Base-by-base conservation (phyloP, 2,329 filamentous ascomycete species). In the Fusarium nelsonii region DNA sequence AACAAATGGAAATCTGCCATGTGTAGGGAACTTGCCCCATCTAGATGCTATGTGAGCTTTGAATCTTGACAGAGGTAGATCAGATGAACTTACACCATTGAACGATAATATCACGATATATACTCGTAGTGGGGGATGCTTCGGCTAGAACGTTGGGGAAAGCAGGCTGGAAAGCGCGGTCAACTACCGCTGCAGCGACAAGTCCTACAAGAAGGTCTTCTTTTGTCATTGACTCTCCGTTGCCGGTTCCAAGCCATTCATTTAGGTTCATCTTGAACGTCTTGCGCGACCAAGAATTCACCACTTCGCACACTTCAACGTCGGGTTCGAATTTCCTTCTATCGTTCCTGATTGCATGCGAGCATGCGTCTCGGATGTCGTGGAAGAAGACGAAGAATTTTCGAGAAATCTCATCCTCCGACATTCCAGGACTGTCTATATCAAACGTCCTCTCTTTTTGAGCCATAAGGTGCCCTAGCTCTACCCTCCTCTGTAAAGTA, bases 11-110 rank as follows among this genome's bases (percentile, higher is more conserved):
- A 23, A 18, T 55, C 52, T 14, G 41, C 52, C 4, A 28, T 23
- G 1, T 16, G 36, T 3, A 63, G 36, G 4, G 10, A 32, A 3
- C 20, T 14, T 4, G 12, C 6, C 9, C 59, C 59, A 9, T 43
- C 59, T 60, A 6, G 10, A 3, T 7, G 8, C 7, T 14, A 6
- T 23, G 15, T 32, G 1, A 7, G 9, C 23, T 6, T 23, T 58
- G 1, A 40, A n/a, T 15, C 3, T 8, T 15, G 1, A 15, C 4
- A 28, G 1, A 2, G 2, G 7, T 16, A 11, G 6, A 14, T 4
- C 3, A 8, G 10, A 12, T 4, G 1, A 10, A n/a, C 55, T 23
- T 15, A 40, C 60, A 14, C 6, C 32, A 28, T 2, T 12, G 3
- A 9, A 49, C 7, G n/a, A 63, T 60, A 12, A 34, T 20, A 1